These are phyloP conservation scores for Phytophthora pistaciae DNA, from an alignment of 352 stramenopile genomes.

Conservation along the genomic window DNA sequence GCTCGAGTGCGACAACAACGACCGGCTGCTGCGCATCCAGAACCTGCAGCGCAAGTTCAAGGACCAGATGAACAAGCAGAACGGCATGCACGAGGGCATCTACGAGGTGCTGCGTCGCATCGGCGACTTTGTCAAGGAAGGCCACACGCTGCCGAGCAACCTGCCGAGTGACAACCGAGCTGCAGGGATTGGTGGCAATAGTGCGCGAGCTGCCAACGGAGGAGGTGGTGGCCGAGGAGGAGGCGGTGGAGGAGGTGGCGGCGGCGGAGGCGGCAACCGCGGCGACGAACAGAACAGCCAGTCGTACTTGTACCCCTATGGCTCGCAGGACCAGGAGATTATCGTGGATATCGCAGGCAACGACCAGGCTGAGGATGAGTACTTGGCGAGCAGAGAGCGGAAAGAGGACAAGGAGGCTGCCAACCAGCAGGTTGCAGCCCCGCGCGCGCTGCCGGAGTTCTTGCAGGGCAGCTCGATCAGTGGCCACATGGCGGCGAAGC, in stretches of 20 bases:
- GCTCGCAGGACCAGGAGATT: constrained; percentile 84
- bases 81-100: constrained; percentile 84
- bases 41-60: constrained; percentile 88
- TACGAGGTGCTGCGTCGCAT: constrained; percentile 88
- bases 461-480: constrained; percentile 88
- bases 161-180: constrained; percentile 89
- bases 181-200: constrained; percentile 79
- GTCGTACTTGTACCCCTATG: constrained; percentile 88
- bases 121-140: constrained; percentile 83
- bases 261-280: constrained; percentile 39
- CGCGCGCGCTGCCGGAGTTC: constrained; percentile 79
- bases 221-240: constrained; percentile 42
- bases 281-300: constrained; percentile 72
- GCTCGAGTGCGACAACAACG: constrained; percentile 91
- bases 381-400: constrained; percentile 75
- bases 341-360: constrained; percentile 87
- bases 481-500: constrained; percentile 87
- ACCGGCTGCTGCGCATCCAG: constrained; percentile 78
- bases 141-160: constrained; percentile 78
- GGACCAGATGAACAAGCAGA: constrained; percentile 91
- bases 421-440: constrained; percentile 64
- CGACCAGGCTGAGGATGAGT: constrained; percentile 82
- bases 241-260: constrained; percentile 51
- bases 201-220: constrained; percentile 47
- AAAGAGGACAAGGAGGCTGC: constrained; percentile 76